Percentiles rank a stretch among this genome's conserved stretches.
Conservation (phyloP, 257 asterid genomes). For the Solanum sitiens region DNA sequence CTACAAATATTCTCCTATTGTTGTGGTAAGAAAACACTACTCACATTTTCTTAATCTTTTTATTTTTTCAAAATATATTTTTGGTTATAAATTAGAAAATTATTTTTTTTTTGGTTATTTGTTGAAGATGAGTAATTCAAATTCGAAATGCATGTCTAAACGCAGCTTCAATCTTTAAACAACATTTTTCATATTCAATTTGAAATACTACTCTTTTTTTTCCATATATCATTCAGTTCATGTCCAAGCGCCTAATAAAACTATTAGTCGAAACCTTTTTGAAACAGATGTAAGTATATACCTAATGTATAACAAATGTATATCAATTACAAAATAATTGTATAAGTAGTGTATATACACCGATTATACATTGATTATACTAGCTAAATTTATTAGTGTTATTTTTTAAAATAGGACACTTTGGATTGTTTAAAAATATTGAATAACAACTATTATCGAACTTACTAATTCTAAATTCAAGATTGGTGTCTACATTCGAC, state of each 20-base stretch:
- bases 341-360: background rate
- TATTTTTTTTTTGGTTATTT: background rate
- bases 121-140: background rate
- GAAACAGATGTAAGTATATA: background rate
- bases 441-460: background rate
- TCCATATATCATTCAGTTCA: background rate
- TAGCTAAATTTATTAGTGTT: background rate
- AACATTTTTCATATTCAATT: background rate
- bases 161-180: background rate
- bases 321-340: background rate
- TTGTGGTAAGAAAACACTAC: conserved; percentile 31
- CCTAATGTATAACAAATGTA: background rate
- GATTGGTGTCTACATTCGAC: background rate
- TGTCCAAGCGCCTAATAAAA: background rate
- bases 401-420: background rate
- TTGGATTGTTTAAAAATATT: background rate
- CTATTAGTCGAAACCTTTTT: background rate
- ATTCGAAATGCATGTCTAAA: background rate
- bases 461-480: background rate
- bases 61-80: too few species aligned
- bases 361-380: background rate
- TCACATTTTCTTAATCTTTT: background rate
- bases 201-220: background rate
- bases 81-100: background rate
- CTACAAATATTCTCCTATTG: conserved; percentile 54